phyloP scores from a whole-genome alignment of 371 early-diverging fungal genomes.

The Sanchytrium tribonematis region DNA sequence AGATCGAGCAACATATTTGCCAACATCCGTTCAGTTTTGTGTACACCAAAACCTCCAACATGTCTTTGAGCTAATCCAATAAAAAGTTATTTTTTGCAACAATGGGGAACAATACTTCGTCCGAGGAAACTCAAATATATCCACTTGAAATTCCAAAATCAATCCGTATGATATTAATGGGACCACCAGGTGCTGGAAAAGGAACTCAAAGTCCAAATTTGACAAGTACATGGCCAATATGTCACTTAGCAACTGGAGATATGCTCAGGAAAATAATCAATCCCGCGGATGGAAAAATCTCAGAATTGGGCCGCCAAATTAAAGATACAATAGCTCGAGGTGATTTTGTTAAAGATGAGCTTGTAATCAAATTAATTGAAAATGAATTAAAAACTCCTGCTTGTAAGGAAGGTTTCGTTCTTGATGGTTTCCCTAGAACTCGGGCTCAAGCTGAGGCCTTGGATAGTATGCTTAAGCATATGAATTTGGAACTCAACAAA shows the following conservation, averaged over 20 bases:
- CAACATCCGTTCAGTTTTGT: neutral
- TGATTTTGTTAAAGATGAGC: constrained; percentile 37
- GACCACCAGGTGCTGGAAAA: neutral
- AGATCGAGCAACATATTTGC: neutral
- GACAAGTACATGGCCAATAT: neutral
- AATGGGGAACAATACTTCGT: neutral
- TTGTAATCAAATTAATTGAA: constrained; percentile 44
- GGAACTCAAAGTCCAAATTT: neutral
- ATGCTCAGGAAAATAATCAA: constrained; percentile 40
- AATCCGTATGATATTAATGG: neutral
- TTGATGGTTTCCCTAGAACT: constrained; percentile 92
- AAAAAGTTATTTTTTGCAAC: neutral
- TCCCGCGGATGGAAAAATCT: constrained; percentile 16
- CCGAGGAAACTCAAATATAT: neutral
- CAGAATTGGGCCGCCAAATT: constrained; percentile 32
- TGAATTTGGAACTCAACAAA: constrained; percentile 35
- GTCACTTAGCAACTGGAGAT: constrained; percentile 35
- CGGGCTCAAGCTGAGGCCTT: constrained; percentile 50
- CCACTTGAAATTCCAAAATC: neutral
- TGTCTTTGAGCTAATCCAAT: neutral
- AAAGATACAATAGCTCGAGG: constrained; percentile 28
- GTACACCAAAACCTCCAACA: neutral
- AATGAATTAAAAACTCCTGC: constrained; percentile 21
- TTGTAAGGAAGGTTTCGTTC: constrained; percentile 33
- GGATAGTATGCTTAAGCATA: constrained; percentile 26